Conservation (phyloP, 2,329 filamentous ascomycete genomes). For the Arthrobotrys iridis region DNA sequence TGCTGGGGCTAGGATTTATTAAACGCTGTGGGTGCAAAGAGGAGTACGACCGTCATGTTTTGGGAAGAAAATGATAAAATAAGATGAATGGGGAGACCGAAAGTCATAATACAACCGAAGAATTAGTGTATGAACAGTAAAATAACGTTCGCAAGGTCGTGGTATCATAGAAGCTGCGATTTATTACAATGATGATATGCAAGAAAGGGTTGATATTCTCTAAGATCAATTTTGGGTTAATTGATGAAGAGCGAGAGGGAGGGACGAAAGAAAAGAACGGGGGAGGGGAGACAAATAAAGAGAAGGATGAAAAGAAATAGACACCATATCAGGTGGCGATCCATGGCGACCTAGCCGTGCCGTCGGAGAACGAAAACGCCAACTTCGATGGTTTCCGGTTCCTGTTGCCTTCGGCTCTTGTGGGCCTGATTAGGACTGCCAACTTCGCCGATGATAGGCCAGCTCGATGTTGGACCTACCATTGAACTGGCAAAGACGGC, state of each 20-base stretch:
- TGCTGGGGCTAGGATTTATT: constrained; percentile 19
- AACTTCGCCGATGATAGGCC: constrained; percentile 55
- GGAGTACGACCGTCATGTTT: background rate
- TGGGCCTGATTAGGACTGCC: constrained; percentile 41
- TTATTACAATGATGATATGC: constrained; percentile 41
- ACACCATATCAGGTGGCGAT: background rate
- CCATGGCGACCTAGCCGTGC: constrained; percentile 15
- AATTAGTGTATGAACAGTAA: constrained; percentile 35
- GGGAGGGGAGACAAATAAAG: background rate
- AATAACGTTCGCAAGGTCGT: constrained; percentile 34
- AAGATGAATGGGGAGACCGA: background rate
- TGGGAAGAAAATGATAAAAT: background rate
- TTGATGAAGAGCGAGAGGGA: background rate
- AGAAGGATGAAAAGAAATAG: too few relatives aligned
- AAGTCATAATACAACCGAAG: constrained; percentile 35
- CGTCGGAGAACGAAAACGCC: constrained; percentile 57
- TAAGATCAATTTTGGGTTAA: constrained; percentile 32
- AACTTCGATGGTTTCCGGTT: constrained; percentile 56
- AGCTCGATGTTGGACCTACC: constrained; percentile 55
- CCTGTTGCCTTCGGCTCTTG: constrained; percentile 51
- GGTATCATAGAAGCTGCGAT: constrained; percentile 38
- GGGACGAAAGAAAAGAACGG: constrained; percentile 1
- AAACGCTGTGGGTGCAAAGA: constrained; percentile 16
- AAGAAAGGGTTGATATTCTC: background rate
- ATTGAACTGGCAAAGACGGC: constrained; percentile 58